Evolutionary conservation across 2,329 filamentous ascomycete genomes (phyloP).

Genomic region (Calonectria honghensis): DNA sequence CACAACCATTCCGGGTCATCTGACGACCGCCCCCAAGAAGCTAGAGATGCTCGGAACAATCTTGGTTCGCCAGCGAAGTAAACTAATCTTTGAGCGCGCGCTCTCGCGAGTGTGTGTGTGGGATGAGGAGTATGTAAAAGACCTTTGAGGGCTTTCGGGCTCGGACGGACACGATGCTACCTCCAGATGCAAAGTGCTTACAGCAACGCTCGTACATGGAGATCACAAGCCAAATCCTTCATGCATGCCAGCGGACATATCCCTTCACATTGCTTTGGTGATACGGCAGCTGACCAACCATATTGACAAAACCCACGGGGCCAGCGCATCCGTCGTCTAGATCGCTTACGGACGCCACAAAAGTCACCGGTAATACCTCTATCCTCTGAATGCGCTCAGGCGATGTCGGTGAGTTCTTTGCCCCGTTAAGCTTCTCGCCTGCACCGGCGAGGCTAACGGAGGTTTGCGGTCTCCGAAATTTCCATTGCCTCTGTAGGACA

Average conservation of each 20-base stretch:
- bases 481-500: not conserved
- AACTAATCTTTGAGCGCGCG: not conserved
- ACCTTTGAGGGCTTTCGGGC: not conserved
- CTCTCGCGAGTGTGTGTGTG: not conserved
- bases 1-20: not conserved
- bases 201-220: not conserved
- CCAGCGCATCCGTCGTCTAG: slow-evolving; percentile 10
- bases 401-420: not conserved
- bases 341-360: slow-evolving; percentile 11
- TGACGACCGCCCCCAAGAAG: slow-evolving; percentile 20
- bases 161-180: slow-evolving; percentile 11
- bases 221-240: slow-evolving; percentile 25
- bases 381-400: not conserved
- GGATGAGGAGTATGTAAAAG: slow-evolving; percentile 1
- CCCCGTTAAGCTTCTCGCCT: slow-evolving; percentile 22
- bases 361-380: slow-evolving; percentile 3
- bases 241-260: slow-evolving; percentile 22
- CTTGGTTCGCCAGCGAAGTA: not conserved
- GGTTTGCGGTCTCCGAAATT: slow-evolving; percentile 11
- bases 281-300: slow-evolving; percentile 25
- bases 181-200: not conserved
- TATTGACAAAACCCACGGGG: not conserved
- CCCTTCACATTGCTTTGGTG: not conserved
- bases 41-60: not conserved
- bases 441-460: slow-evolving; percentile 27